These are phyloP conservation scores for Phytophthora aleatoria DNA, from an alignment of 352 stramenopile genomes.

Conservation along the genomic window DNA sequence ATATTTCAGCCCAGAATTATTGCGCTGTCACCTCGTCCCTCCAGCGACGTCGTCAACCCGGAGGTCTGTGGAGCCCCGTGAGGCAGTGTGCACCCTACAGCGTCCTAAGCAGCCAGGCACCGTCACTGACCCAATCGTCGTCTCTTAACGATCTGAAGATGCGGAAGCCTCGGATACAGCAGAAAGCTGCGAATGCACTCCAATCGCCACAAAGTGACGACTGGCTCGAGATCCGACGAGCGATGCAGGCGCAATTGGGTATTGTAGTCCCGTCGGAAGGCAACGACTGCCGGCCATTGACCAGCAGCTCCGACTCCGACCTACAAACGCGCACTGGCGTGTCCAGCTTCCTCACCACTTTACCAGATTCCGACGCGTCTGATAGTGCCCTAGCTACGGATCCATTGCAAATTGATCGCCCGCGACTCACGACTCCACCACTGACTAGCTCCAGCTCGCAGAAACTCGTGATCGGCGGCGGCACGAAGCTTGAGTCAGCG, in stretches of 20 bases:
- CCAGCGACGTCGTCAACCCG: slow-evolving; percentile 23
- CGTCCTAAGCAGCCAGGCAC: slow-evolving; percentile 8
- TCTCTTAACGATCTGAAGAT: slow-evolving; percentile 21
- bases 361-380: neutral
- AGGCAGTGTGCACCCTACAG: slow-evolving; percentile 32
- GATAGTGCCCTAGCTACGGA: neutral
- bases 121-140: slow-evolving; percentile 5
- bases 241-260: slow-evolving; percentile 42
- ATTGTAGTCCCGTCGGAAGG: slow-evolving; percentile 5
- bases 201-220: slow-evolving; percentile 26
- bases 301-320: slow-evolving; percentile 1
- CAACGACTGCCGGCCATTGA: slow-evolving; percentile 2
- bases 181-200: slow-evolving; percentile 6
- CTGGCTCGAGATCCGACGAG: slow-evolving; percentile 38
- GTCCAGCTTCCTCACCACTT: slow-evolving; percentile 34
- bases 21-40: slow-evolving; percentile 45
- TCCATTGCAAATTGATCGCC: neutral
- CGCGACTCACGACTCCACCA: slow-evolving; percentile 3
- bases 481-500: slow-evolving; percentile 4
- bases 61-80: slow-evolving; percentile 54
- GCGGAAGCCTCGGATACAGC: slow-evolving; percentile 8
- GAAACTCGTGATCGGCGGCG: slow-evolving; percentile 1
- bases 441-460: neutral
- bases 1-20: slow-evolving; percentile 65
- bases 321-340: slow-evolving; percentile 11